phyloP scores from a whole-genome alignment of 768 basidiomycete genomes.

The Hypsizygus marmoreus region DNA sequence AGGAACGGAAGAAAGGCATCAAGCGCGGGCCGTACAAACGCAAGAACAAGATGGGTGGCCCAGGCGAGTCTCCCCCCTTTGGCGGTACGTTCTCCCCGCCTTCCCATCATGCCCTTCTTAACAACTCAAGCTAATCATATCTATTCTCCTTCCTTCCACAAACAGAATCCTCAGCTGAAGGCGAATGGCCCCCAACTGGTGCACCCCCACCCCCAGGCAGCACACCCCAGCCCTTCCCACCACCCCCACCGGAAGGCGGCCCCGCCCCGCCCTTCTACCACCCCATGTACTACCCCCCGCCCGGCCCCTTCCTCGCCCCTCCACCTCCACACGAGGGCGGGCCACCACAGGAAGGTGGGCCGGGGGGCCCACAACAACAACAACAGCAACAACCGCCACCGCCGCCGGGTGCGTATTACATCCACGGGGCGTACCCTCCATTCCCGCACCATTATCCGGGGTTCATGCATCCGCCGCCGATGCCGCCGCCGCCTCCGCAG shows the following conservation, averaged over 20 bases:
- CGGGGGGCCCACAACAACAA: too few species aligned
- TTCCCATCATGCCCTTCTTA: background rate
- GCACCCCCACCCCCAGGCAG: constrained; percentile 22
- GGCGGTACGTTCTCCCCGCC: constrained; percentile 1
- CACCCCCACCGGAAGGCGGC: too few species aligned
- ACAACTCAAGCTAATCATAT: constrained; percentile 1
- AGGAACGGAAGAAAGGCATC: constrained; percentile 89
- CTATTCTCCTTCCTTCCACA: too few species aligned
- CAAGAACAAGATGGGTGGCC: constrained; percentile 40
- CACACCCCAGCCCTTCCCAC: too few species aligned
- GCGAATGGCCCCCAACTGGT: constrained; percentile 29
- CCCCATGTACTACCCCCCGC: too few species aligned
- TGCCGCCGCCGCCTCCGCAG: background rate
- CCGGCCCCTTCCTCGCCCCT: too few species aligned
- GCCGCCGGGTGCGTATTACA: background rate
- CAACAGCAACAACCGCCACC: too few species aligned
- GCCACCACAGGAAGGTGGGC: too few species aligned
- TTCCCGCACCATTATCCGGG: constrained; percentile 5
- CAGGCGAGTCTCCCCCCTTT: constrained; percentile 3
- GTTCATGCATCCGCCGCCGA: constrained; percentile 2
- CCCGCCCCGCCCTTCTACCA: too few species aligned
- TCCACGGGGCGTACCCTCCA: background rate
- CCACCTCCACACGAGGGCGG: too few species aligned
- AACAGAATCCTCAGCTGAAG: constrained; percentile 15
- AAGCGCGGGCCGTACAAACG: constrained; percentile 88